Conservation (phyloP, 202 grass and related monocot genomes). For the Panicum virgatum region DNA sequence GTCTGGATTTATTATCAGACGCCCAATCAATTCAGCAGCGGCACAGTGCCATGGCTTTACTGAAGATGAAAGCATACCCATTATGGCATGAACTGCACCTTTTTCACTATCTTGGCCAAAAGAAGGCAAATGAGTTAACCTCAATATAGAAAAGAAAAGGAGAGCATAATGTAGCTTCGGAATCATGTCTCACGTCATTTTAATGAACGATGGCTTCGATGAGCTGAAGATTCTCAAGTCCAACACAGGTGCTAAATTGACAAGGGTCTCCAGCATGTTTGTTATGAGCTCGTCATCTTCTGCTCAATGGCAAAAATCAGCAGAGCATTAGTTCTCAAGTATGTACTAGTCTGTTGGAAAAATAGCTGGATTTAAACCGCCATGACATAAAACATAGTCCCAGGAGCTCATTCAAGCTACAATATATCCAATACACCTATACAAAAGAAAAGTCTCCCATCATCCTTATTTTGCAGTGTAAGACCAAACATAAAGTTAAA, state of each 20-base stretch:
- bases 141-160: slow-evolving; percentile 5
- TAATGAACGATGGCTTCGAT: slow-evolving; percentile 86
- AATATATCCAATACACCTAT: background rate
- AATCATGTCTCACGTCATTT: slow-evolving; percentile 72
- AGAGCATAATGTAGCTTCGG: background rate
- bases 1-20: slow-evolving; percentile 97
- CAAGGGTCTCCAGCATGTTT: slow-evolving; percentile 95
- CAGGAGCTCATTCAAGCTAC: slow-evolving; percentile 14
- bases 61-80: slow-evolving; percentile 93
- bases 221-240: slow-evolving; percentile 98
- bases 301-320: slow-evolving; percentile 54
- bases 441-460: background rate
- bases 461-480: slow-evolving; percentile 21
- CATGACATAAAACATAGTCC: background rate
- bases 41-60: slow-evolving; percentile 93
- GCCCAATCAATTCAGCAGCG: slow-evolving; percentile 94
- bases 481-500: slow-evolving; percentile 15
- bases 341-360: background rate
- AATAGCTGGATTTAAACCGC: background rate
- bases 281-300: slow-evolving; percentile 98
- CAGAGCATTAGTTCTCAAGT: slow-evolving; percentile 28
- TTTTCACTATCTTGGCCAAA: slow-evolving; percentile 69
- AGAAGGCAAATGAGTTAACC: slow-evolving; percentile 10
- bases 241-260: slow-evolving; percentile 96
- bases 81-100: slow-evolving; percentile 86